phyloP scores from a whole-genome alignment of 2,329 filamentous ascomycete species.

The Fusarium temperatum region DNA sequence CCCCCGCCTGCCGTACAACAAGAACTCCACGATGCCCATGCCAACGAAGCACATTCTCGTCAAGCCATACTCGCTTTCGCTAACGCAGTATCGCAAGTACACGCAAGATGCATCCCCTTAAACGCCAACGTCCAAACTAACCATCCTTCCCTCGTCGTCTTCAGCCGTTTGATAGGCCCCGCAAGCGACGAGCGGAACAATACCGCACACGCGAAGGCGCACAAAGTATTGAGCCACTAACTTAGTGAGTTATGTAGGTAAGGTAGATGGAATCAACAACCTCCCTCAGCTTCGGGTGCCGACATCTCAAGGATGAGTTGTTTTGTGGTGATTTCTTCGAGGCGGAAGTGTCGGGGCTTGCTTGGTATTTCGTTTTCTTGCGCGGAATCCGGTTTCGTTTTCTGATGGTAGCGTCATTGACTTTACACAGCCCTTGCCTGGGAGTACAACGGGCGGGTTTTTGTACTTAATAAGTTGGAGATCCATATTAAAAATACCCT shows the following conservation, averaged over 20 bases:
- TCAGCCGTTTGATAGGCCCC: slow-evolving; percentile 12
- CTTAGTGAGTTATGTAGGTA: neutral
- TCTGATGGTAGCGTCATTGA: slow-evolving; percentile 27
- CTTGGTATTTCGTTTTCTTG: slow-evolving; percentile 11
- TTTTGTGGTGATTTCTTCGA: neutral
- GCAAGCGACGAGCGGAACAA: slow-evolving; percentile 30
- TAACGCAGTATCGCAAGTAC: neutral
- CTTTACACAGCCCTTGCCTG: neutral
- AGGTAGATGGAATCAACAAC: neutral
- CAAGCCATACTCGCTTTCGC: neutral
- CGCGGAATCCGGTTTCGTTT: slow-evolving; percentile 6
- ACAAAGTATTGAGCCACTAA: slow-evolving; percentile 13
- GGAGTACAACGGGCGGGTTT: neutral
- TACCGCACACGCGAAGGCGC: slow-evolving; percentile 23
- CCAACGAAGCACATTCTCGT: neutral
- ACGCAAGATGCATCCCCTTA: neutral
- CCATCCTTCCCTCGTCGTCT: slow-evolving; percentile 2
- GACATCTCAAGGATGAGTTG: slow-evolving; percentile 3
- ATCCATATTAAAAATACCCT: slow-evolving; percentile 1
- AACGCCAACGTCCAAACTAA: neutral
- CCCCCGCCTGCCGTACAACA: neutral
- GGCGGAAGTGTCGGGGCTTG: slow-evolving; percentile 8
- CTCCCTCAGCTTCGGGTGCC: slow-evolving; percentile 12
- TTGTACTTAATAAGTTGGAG: neutral
- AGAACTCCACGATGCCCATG: neutral